A percentile compares a stretch with the other conserved stretches of the same genome.
These are phyloP conservation scores for Juglanconis juglandina DNA, from an alignment of 2,329 filamentous ascomycete species.

Conservation along the genomic window DNA sequence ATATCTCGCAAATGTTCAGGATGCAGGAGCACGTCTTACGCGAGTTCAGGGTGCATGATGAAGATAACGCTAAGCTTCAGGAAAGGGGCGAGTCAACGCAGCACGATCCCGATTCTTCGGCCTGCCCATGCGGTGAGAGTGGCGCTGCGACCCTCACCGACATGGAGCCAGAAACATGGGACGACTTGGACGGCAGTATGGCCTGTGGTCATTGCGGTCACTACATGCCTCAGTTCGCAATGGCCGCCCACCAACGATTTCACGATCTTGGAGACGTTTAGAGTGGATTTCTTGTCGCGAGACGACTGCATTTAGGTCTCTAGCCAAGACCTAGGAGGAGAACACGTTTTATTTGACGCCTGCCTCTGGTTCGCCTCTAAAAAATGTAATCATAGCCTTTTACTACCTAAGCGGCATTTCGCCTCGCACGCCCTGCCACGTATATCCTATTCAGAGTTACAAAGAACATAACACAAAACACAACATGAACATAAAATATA, in stretches of 20 bases:
- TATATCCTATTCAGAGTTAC: no score
- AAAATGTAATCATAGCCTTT: no score
- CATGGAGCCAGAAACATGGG: conserved; percentile 10
- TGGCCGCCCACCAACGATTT: conserved; percentile 13
- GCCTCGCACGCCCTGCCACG: no score
- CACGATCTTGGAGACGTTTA: conserved; percentile 8
- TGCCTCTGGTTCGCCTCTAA: no score
- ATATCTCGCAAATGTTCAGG: conserved; percentile 81
- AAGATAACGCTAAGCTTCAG: conserved; percentile 20
- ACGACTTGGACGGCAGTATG: conserved; percentile 11
- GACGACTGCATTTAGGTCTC: no score
- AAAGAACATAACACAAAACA: no score
- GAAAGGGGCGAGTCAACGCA: conserved; percentile 20
- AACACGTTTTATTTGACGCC: no score
- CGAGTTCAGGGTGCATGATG: conserved; percentile 60
- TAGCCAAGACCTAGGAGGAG: no score
- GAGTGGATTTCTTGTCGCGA: no score
- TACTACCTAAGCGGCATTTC: no score
- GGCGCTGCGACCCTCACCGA: background rate
- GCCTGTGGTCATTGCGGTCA: conserved; percentile 11
- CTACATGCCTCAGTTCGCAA: conserved; percentile 10
- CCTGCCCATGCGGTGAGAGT: background rate
- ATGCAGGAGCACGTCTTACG: conserved; percentile 66
- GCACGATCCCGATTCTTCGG: background rate
- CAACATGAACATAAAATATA: no score